Evolutionary conservation across 257 asterid species (phyloP), one percentile per base, ranked within the genome.

Genomic region (Craterostigma plantagineum): DNA sequence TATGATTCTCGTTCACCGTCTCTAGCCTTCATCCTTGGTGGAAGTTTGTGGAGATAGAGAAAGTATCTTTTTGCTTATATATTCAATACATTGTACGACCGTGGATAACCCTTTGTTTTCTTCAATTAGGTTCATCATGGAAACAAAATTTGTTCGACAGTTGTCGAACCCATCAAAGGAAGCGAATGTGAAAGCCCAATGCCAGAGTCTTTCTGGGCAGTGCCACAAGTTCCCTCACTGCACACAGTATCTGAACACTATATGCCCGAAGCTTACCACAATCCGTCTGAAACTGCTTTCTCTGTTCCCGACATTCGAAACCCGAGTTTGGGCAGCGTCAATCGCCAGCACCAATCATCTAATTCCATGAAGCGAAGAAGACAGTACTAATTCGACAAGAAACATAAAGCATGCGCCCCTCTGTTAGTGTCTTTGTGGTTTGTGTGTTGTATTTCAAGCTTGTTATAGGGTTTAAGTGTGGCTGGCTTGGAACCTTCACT

Each of bases 281-380:
- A 27, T 0, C 40, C 57, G 0, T 69, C 72, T 40, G 53, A 58
- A 8, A 50, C 68, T 14, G 30, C 30, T 23, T 63, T 48, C 44
- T 81, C 57, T 16, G 97, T 86, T 55, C 95, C 97, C 9, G 97
- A 86, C 35, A 53, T 85, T 48, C 45, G 63, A 35, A 46, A 60
- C 18, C 51, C 66, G 3, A 50, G 71, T 8, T 3, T 61, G n/a
- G 59, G 38, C 34, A 61, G 55, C n/a, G n/a, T n/a, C n/a, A n/a
- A n/a, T n/a, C n/a, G n/a, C n/a, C n/a, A n/a, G n/a, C n/a, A n/a
- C n/a, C n/a, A n/a, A n/a, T n/a, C n/a, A n/a, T n/a, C n/a, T 60
- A 23, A 23, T 23, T 23, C 30, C 30, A 6, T 23, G 30, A 23
- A 23, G 30, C 30, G 30, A 23, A 23, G 30, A 6, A 23, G 30